Percentiles rank a stretch among this genome's conserved stretches.
Evolutionary conservation across 352 stramenopile genomes (phyloP).

Genomic region (Bremia lactucae): DNA sequence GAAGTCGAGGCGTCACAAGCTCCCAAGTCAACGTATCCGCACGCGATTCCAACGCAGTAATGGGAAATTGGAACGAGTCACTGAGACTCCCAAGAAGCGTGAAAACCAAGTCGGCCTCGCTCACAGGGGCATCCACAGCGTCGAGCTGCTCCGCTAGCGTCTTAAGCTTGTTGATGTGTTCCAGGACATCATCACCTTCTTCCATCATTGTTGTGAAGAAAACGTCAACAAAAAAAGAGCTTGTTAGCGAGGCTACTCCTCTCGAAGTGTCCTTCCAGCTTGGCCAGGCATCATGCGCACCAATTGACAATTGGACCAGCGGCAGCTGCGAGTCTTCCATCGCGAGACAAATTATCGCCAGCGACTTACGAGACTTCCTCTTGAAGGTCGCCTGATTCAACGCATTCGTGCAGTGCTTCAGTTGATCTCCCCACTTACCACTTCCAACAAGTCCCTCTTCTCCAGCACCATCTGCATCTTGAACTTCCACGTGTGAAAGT

Average conservation of each 20-base stretch:
- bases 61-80: not conserved
- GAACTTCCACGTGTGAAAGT: conserved; percentile 20
- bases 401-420: not conserved
- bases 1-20: not conserved
- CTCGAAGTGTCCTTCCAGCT: conserved; percentile 13
- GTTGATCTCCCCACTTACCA: conserved; percentile 3
- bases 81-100: not conserved
- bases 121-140: not conserved
- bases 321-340: not conserved
- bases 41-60: not conserved
- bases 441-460: no score
- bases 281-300: conserved; percentile 1
- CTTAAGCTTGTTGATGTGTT: conserved; percentile 6
- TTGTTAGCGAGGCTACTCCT: conserved; percentile 13
- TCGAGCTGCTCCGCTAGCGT: not conserved
- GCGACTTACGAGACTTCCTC: not conserved
- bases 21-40: not conserved
- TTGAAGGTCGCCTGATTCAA: not conserved
- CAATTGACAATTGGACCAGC: not conserved
- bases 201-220: no score
- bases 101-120: not conserved
- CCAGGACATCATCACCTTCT: conserved; percentile 16
- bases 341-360: not conserved
- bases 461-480: conserved; percentile 23
- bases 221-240: conserved; percentile 1